These are phyloP conservation scores for Tolypocladium endophyticum DNA, from an alignment of 2,329 filamentous ascomycete genomes.

Conservation along the genomic window DNA sequence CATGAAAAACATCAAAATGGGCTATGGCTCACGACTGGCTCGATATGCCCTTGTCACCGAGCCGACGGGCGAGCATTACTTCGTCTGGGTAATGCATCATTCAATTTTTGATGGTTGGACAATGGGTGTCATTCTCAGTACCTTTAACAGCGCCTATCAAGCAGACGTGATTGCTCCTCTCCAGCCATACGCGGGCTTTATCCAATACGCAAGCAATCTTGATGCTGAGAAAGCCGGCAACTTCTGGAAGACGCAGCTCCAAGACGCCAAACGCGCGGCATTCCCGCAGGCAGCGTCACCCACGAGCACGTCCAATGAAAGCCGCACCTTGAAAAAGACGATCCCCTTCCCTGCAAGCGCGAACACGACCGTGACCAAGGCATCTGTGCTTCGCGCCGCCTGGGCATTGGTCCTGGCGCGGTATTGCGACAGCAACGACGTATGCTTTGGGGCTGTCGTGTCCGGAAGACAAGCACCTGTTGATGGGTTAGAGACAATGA, in stretches of 20 bases:
- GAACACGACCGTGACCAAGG: not conserved
- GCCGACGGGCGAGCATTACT: not conserved
- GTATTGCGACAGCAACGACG: slow-evolving; percentile 4
- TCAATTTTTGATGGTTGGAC: slow-evolving; percentile 13
- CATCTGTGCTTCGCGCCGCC: not conserved
- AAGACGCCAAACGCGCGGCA: slow-evolving; percentile 2
- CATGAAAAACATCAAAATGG: not conserved
- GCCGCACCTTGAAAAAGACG: not conserved
- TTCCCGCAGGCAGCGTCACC: not conserved
- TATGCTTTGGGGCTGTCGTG: slow-evolving; percentile 15
- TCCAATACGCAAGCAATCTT: slow-evolving; percentile 3
- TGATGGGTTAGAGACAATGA: slow-evolving; percentile 13
- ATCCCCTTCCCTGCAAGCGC: not conserved
- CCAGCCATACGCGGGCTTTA: slow-evolving; percentile 5
- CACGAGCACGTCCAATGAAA: not conserved
- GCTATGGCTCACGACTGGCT: slow-evolving; percentile 2
- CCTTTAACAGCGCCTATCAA: slow-evolving; percentile 2
- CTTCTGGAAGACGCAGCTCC: slow-evolving; percentile 2
- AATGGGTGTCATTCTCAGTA: not conserved
- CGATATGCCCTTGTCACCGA: slow-evolving; percentile 1
- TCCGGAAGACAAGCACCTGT: slow-evolving; percentile 17
- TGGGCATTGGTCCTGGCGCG: not conserved
- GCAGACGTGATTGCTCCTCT: not conserved
- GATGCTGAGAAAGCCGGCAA: not conserved
- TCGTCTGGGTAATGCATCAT: slow-evolving; percentile 13